A percentile compares a stretch with the other conserved stretches of the same genome.
These are phyloP conservation scores for Globisporangium cylindrosporum DNA, from an alignment of 352 stramenopile species.

Conservation along the genomic window DNA sequence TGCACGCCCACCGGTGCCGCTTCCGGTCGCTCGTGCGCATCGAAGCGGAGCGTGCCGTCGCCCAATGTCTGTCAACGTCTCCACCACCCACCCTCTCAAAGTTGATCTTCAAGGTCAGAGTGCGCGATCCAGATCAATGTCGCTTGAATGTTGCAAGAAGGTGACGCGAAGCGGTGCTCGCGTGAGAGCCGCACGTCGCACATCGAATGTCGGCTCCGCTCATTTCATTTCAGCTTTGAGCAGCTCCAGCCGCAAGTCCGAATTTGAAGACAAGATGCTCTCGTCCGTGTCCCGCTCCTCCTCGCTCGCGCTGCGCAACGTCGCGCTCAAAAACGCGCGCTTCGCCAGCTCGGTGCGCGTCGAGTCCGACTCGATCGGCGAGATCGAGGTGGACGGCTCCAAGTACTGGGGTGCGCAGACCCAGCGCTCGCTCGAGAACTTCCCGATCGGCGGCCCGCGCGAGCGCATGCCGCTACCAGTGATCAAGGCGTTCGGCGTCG, in stretches of 20 bases:
- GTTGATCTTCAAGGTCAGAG: not conserved
- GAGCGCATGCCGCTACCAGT: conserved; percentile 94
- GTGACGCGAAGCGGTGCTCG: not conserved
- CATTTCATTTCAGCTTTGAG: conserved; percentile 12
- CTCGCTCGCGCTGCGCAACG: conserved; percentile 22
- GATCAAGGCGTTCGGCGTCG: conserved; percentile 91
- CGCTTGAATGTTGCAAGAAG: not conserved
- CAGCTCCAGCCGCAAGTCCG: not conserved
- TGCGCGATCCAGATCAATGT: not conserved
- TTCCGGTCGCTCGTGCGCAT: conserved; percentile 23
- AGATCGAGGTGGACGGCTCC: conserved; percentile 75
- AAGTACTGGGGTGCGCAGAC: conserved; percentile 94
- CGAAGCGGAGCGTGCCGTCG: conserved; percentile 17
- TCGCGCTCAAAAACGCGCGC: conserved; percentile 30
- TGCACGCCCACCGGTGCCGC: conserved; percentile 16
- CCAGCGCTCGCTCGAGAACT: conserved; percentile 95
- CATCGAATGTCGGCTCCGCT: not conserved
- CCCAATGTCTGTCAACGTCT: not conserved
- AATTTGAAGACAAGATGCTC: conserved; percentile 20
- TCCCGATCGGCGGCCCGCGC: conserved; percentile 89
- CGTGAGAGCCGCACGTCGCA: conserved; percentile 6
- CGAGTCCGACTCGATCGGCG: conserved; percentile 79
- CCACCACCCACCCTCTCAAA: not conserved
- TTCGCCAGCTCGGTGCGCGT: conserved; percentile 41
- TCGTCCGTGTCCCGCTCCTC: conserved; percentile 25